phyloP scores from a whole-genome alignment of 2,329 filamentous ascomycete genomes.

The Paraphaeosphaeria sporulosa region DNA sequence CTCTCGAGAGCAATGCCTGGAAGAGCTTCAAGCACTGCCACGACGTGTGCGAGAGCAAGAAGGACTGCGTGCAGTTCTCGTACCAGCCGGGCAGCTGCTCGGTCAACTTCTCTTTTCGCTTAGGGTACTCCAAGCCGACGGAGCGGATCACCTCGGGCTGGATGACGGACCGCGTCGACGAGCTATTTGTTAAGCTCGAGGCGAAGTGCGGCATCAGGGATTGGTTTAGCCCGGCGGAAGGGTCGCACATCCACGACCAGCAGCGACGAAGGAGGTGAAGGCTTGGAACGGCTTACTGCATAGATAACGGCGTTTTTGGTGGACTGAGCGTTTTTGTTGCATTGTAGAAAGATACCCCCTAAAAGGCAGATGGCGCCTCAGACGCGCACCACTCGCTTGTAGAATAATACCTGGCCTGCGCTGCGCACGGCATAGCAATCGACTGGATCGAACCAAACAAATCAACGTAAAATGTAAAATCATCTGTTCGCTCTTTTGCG shows the following conservation, averaged over 20 bases:
- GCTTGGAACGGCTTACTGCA: neutral
- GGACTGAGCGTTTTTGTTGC: slow-evolving; percentile 18
- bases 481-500: no score
- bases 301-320: slow-evolving; percentile 3
- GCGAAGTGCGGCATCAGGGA: slow-evolving; percentile 41
- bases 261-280: slow-evolving; percentile 20
- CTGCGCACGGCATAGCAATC: neutral
- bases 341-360: slow-evolving; percentile 18
- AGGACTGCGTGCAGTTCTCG: slow-evolving; percentile 45
- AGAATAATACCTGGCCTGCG: slow-evolving; percentile 1
- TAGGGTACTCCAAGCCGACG: slow-evolving; percentile 42
- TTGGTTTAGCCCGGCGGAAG: slow-evolving; percentile 41
- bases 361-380: slow-evolving; percentile 19
- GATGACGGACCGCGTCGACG: slow-evolving; percentile 47
- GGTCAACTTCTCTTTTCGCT: slow-evolving; percentile 36
- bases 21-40: slow-evolving; percentile 46
- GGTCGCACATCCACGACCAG: slow-evolving; percentile 7
- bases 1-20: slow-evolving; percentile 43
- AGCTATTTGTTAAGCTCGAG: slow-evolving; percentile 41
- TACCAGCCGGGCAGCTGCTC: slow-evolving; percentile 44
- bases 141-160: slow-evolving; percentile 42
- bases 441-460: slow-evolving; percentile 3
- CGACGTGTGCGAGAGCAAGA: slow-evolving; percentile 42
- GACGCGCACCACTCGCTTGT: slow-evolving; percentile 23
- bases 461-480: neutral